Conservation (phyloP, 2,329 filamentous ascomycete genomes). For the Cercospora sp. region DNA sequence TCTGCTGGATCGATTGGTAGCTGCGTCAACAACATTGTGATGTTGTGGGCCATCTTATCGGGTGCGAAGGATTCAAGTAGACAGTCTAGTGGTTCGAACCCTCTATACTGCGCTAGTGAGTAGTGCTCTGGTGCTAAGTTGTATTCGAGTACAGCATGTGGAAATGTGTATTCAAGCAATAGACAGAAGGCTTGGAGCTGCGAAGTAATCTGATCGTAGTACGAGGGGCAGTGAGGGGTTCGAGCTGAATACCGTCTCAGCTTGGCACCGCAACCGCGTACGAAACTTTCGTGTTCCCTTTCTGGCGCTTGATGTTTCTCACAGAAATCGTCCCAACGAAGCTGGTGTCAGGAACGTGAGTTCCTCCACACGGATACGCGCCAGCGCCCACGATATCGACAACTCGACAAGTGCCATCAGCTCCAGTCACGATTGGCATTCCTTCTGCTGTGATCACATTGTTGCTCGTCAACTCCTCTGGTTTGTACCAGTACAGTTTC, state of each 20-base stretch:
- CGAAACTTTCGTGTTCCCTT: slow-evolving; percentile 61
- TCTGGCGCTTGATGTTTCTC: slow-evolving; percentile 65
- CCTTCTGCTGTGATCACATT: slow-evolving; percentile 17
- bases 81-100: not conserved
- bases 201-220: not conserved
- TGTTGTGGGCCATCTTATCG: slow-evolving; percentile 26
- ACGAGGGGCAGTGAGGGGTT: not conserved
- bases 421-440: slow-evolving; percentile 13
- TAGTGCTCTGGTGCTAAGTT: not conserved
- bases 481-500: slow-evolving; percentile 62
- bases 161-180: not conserved
- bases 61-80: not conserved
- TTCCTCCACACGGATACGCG: slow-evolving; percentile 70
- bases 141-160: not conserved
- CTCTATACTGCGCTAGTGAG: not conserved
- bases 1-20: slow-evolving; percentile 24
- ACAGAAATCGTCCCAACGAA: slow-evolving; percentile 62
- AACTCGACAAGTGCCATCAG: slow-evolving; percentile 62
- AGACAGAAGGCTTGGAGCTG: not conserved
- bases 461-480: slow-evolving; percentile 43
- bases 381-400: slow-evolving; percentile 69
- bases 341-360: slow-evolving; percentile 65
- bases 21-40: slow-evolving; percentile 19
- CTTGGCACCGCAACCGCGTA: slow-evolving; percentile 34
- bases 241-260: not conserved